Conservation (phyloP, 2,329 filamentous ascomycete genomes). For the Calonectria henricotiae region DNA sequence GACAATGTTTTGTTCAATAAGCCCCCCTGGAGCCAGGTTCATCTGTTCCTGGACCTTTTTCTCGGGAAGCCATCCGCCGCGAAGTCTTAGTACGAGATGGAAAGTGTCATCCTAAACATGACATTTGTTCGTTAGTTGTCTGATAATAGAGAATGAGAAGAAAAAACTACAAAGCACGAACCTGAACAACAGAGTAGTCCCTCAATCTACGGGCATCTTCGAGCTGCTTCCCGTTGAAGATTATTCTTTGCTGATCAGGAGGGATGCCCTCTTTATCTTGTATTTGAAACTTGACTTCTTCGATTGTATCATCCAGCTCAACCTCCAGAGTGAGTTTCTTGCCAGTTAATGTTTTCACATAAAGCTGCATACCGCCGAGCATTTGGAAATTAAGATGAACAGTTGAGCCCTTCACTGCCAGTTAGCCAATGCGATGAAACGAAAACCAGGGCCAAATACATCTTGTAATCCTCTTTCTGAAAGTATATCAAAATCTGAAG, state of each 20-base stretch:
- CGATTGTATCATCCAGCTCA: neutral
- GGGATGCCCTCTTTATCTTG: neutral
- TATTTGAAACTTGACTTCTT: neutral
- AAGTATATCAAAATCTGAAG: neutral
- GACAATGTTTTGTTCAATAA: neutral
- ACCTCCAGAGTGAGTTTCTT: neutral
- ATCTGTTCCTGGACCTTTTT: neutral
- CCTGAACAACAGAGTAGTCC: too few species aligned
- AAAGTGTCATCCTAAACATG: neutral
- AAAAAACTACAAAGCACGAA: neutral
- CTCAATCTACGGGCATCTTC: too few species aligned
- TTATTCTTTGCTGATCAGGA: neutral
- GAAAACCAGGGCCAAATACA: neutral
- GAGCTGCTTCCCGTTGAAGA: neutral
- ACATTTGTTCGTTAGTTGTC: neutral
- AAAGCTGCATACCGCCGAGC: neutral
- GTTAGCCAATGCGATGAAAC: neutral
- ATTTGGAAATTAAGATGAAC: neutral
- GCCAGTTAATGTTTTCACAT: neutral
- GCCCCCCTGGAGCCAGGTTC: constrained; percentile 1
- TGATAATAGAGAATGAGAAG: too few species aligned
- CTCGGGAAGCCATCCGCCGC: neutral
- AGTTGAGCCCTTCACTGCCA: neutral
- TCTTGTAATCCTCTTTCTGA: neutral
- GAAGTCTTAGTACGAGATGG: neutral